Percentiles rank a stretch among this genome's conserved stretches.
Evolutionary conservation across 306 rosid genomes (phyloP).

Genomic region (Medicago ruthenica): DNA sequence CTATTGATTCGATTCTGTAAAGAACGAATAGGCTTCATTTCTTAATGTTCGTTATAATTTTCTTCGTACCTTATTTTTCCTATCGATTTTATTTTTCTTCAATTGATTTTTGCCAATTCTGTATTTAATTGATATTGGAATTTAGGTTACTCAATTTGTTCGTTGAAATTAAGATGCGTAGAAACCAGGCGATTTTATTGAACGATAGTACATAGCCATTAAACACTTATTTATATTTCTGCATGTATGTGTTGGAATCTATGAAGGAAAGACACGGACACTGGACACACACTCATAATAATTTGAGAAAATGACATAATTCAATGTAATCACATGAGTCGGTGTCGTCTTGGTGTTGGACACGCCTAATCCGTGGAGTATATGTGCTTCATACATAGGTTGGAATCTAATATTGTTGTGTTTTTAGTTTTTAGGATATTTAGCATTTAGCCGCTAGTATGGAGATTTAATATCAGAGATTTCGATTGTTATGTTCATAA

Average conservation of each 20-base stretch:
- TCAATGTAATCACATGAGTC: too few relatives aligned
- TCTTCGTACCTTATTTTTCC: neutral
- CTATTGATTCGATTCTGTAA: neutral
- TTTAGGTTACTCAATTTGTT: slow-evolving; percentile 2
- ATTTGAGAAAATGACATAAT: too few relatives aligned
- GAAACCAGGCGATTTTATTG: neutral
- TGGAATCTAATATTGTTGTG: neutral
- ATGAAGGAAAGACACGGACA: too few relatives aligned
- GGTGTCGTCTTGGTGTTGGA: too few relatives aligned
- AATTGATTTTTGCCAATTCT: neutral
- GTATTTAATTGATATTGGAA: neutral
- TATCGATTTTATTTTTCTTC: neutral
- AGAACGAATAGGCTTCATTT: neutral
- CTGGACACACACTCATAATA: too few relatives aligned
- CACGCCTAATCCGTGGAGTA: too few relatives aligned
- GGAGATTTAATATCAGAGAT: neutral
- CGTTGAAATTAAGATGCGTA: neutral
- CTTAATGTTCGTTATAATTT: neutral
- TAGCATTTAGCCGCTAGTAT: neutral
- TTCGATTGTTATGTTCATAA: neutral
- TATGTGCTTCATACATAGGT: too few relatives aligned
- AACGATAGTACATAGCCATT: neutral
- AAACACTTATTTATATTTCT: slow-evolving; percentile 13
- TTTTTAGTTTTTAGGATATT: slow-evolving; percentile 3
- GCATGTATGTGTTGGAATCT: neutral